Base-by-base conservation (phyloP, 345 rosid genomes). In the Euphorbia peplus region DNA sequence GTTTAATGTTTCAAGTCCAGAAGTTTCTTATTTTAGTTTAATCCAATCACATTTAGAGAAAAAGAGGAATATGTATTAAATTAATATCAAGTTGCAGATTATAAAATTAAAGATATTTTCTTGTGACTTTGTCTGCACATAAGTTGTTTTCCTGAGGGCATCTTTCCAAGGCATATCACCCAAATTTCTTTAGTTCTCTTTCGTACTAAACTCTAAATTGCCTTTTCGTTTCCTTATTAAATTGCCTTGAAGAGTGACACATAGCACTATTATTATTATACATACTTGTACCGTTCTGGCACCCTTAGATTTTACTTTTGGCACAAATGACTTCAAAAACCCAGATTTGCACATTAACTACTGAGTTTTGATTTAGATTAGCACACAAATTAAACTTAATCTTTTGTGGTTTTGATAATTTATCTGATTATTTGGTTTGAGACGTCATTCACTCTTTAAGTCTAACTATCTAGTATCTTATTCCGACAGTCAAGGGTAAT, bases 91-190 rank as follows among this genome's bases (percentile, higher is more conserved):
- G 50, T 72, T 77, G 79, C 69, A 41, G 16, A 60, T 41, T 67
- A 58, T 7, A 72, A n/a, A 63, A 58, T 10, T 70, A n/a, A 58
- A 65, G 19, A 0, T 39, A 4, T 50, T 24, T 22, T 28, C 11
- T 41, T 30, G 14, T 18, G 46, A 24, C 70, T 64, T 74, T 79
- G 82, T 79, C 82, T 64, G 13, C 46, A 46, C 76, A 66, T 30
- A 67, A 29, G 55, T 21, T 56, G 14, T 57, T 64, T 61, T 22
- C 11, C 28, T 63, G 16, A 18, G 41, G 75, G 81, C 67, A 79
- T 81, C 85, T 81, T 32, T 32, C 10, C 22, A 53, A 55, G 57
- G 84, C 76, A 79, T 79, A 46, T 63, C 63, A n/a, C 35, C 53
- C 3, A n/a, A 44, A 13, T 16, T 50, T 13, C 25, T 37, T 14